Percentiles rank a stretch among this genome's conserved stretches.
These are phyloP conservation scores for Crithidia sp. DNA, from an alignment of 208 protist genomes.

Conservation along the genomic window DNA sequence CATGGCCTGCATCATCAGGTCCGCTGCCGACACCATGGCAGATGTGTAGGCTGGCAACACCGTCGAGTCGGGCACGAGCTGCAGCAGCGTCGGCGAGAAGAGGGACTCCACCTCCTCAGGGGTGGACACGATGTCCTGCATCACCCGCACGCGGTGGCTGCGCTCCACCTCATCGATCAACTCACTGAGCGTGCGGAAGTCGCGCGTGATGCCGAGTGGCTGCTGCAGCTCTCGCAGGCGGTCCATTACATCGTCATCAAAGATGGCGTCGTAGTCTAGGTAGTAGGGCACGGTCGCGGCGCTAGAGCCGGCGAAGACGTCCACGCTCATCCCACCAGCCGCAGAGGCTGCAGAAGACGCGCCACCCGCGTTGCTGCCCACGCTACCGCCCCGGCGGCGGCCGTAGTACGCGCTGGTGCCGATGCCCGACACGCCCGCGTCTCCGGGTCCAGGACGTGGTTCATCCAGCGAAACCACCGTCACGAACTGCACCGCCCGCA, in stretches of 20 bases:
- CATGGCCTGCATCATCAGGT: slow-evolving; percentile 75
- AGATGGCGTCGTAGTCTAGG: slow-evolving; percentile 75
- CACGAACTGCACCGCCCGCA: slow-evolving; percentile 72
- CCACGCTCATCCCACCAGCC: slow-evolving; percentile 19
- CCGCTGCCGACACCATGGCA: slow-evolving; percentile 61
- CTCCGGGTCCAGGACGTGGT: slow-evolving; percentile 7
- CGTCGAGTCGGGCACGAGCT: slow-evolving; percentile 84
- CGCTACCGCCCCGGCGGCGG: neutral
- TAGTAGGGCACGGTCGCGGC: slow-evolving; percentile 62
- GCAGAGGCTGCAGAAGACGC: neutral
- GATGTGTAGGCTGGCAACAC: slow-evolving; percentile 74
- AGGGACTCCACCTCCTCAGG: slow-evolving; percentile 78
- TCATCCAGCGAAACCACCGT: slow-evolving; percentile 82
- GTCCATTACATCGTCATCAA: slow-evolving; percentile 79
- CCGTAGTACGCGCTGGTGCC: slow-evolving; percentile 1
- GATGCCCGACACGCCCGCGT: neutral
- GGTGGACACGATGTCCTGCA: slow-evolving; percentile 72
- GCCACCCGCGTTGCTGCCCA: too few relatives aligned
- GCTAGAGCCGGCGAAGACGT: slow-evolving; percentile 19
- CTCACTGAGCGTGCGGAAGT: slow-evolving; percentile 82
- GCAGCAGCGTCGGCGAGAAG: slow-evolving; percentile 81
- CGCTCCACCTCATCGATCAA: slow-evolving; percentile 71
- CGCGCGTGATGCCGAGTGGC: slow-evolving; percentile 55
- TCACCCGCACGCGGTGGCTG: slow-evolving; percentile 56
- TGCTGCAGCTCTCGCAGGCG: slow-evolving; percentile 64